phyloP scores from a whole-genome alignment of 345 rosid species.

The Ricinus communis region DNA sequence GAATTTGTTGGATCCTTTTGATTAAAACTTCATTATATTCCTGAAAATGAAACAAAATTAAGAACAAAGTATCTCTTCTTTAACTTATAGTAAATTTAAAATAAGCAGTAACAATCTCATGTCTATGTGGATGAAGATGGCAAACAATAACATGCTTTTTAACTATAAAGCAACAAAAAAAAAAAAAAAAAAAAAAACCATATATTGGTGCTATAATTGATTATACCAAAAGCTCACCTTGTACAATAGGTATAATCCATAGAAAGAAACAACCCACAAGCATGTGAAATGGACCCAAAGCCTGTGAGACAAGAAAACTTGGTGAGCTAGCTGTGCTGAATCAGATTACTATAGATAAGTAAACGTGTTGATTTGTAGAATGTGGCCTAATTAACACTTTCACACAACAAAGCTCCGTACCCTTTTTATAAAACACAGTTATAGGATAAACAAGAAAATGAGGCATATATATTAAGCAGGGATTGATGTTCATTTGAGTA shows the following conservation, averaged over 20 bases:
- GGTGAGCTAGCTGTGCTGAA: too few relatives aligned
- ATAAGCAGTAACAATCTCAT: too few relatives aligned
- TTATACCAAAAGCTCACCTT: slow-evolving; percentile 46
- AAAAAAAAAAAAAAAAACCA: too few relatives aligned
- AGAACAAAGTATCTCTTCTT: slow-evolving; percentile 34
- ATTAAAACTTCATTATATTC: slow-evolving; percentile 66
- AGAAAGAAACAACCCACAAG: slow-evolving; percentile 75
- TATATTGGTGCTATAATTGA: slow-evolving; percentile 4
- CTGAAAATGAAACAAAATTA: slow-evolving; percentile 44
- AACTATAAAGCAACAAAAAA: too few relatives aligned
- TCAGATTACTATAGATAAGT: too few relatives aligned
- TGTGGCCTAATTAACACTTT: too few relatives aligned
- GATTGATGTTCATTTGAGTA: too few relatives aligned
- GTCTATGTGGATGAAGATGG: too few relatives aligned
- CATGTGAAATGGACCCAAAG: slow-evolving; percentile 91
- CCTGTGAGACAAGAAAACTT: slow-evolving; percentile 36
- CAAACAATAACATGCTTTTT: too few relatives aligned
- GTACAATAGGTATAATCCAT: slow-evolving; percentile 61
- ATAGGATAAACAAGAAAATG: neutral
- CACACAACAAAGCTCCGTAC: too few relatives aligned
- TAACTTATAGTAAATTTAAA: slow-evolving; percentile 22
- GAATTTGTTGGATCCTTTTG: slow-evolving; percentile 60
- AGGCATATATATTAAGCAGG: neutral
- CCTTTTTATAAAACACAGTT: too few relatives aligned
- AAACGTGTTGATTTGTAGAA: too few relatives aligned